These are phyloP conservation scores for Corinectria fuckeliana DNA, from an alignment of 2,329 filamentous ascomycete genomes.

Conservation along the genomic window DNA sequence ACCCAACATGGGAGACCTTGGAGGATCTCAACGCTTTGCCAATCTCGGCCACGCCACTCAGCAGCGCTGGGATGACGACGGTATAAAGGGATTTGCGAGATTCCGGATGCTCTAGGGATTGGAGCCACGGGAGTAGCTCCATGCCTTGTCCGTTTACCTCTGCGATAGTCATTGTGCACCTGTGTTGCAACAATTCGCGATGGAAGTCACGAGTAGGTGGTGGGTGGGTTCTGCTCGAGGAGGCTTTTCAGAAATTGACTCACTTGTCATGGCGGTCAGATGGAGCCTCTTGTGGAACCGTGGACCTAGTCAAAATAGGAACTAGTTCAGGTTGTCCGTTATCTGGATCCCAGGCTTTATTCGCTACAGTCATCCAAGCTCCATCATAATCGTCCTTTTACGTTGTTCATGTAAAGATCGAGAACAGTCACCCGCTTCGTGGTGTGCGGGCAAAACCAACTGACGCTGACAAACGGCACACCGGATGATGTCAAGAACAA, in stretches of 20 bases:
- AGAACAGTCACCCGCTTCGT: neutral
- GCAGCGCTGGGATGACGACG: slow-evolving; percentile 56
- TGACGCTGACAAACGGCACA: neutral
- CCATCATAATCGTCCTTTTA: neutral
- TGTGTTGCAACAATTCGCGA: neutral
- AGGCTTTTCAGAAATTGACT: neutral
- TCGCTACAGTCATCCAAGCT: neutral
- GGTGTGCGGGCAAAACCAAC: neutral
- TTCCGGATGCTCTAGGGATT: neutral
- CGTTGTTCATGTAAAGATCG: neutral
- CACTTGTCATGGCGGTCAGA: neutral
- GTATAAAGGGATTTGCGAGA: slow-evolving; percentile 5
- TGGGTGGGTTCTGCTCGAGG: neutral
- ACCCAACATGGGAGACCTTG: slow-evolving; percentile 56
- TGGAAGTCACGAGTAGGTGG: neutral
- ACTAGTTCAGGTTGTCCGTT: neutral
- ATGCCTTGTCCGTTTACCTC: neutral
- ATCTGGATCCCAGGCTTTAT: neutral
- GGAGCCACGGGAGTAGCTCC: slow-evolving; percentile 15
- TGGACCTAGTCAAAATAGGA: neutral
- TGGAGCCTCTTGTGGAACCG: neutral
- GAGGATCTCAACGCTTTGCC: slow-evolving; percentile 51
- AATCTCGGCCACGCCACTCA: slow-evolving; percentile 54
- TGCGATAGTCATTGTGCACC: neutral
- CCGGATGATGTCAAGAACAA: no score